Base-by-base conservation (phyloP, 2,329 filamentous ascomycete species). In the Gnomoniopsis smithogilvyi region DNA sequence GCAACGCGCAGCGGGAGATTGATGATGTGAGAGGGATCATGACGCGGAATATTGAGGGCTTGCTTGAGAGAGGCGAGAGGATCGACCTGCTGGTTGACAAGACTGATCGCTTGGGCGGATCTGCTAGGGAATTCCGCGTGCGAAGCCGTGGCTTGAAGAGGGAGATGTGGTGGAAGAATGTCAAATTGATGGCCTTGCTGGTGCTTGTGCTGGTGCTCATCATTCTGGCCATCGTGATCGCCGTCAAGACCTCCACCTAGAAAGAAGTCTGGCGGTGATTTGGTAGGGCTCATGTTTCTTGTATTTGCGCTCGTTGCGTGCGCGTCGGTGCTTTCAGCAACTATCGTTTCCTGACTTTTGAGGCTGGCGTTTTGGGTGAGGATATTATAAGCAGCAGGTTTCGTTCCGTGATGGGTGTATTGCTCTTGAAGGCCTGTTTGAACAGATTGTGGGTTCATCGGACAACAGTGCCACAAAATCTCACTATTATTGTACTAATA, bases 91-190 rank as follows among this genome's bases (percentile, higher is more conserved):
- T 99, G 49, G 93, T 99, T 22, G 93, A 98, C 73, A 97, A 99
- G 85, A 99, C 96, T 51, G 94, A 97, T 72, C 82, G 92, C 47
- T 75, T 99, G 43, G 95, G 94, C 15, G 91, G 91, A 30, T 95
- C 87, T 72, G 92, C 95, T 55, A 82, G 88, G 67, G 95, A 99
- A 72, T 99, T 99, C 71, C 81, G 95, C 54, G 88, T 98, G 19
- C 82, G 94, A 66, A 96, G 90, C 72, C 80, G 92, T 26, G 92
- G 92, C 1, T 74, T 99, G 67, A 90, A 95, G 78, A 84, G 96
- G 70, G 84, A 89, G 75, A 98, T 99, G 95, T 99, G 95, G 95
- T 98, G 94, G 94, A 98, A 98, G 87, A 98, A 99, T 73, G 84
- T 96, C 49, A 96, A 96, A 78, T 76, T 99, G 66, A 96, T 98